Evolutionary conservation across 192 early-diverging fungal genomes (phyloP), one percentile per base, ranked within the genome.

Genomic region (Coemansia sp.): DNA sequence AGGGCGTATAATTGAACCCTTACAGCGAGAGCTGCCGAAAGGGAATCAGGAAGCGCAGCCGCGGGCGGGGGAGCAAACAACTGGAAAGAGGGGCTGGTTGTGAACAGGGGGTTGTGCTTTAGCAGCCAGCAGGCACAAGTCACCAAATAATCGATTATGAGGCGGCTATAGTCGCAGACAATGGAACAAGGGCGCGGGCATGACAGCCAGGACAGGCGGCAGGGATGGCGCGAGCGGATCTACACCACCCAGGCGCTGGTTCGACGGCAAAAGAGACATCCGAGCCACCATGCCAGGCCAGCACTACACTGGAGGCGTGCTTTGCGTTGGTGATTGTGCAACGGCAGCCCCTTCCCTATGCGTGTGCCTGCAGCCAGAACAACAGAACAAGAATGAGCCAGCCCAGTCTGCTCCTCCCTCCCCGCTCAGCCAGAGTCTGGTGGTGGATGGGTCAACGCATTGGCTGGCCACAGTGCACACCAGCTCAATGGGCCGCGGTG

Each of bases 1-100:
- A 12, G 38, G 27, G 49, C 11, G 62, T 54, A 64, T 64, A 64
- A 64, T 64, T 39, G 53, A 47, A 56, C 62, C 62, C 62, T 64
- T 64, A 56, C 62, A 64, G 62, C 41, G 45, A 60, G 24, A 47
- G 58, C 23, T 45, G 58, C 43, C 58, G 43, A 53, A 60, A 60
- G 58, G 43, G 24, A 24, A 56, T 56, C 54, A 56, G 32, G 37
- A 60, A 60, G 43, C 45, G 19, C 58, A 12, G 25, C 10, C 25
- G 51, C 51, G 21, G 51, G 14, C 21, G 9, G 51, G 51, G 51
- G 51, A 53, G 21, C 38, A 41, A n/a, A 60, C 38, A 48, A 47
- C 37, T 60, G 37, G 58, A 27, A 60, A 41, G n/a, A 32, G 32
- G 51, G 51, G 51, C 22, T 53, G 51, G 51, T 53, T 23, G 19